These are phyloP conservation scores for Mortierella sp. DNA, from an alignment of 371 early-diverging fungal species.

Conservation along the genomic window DNA sequence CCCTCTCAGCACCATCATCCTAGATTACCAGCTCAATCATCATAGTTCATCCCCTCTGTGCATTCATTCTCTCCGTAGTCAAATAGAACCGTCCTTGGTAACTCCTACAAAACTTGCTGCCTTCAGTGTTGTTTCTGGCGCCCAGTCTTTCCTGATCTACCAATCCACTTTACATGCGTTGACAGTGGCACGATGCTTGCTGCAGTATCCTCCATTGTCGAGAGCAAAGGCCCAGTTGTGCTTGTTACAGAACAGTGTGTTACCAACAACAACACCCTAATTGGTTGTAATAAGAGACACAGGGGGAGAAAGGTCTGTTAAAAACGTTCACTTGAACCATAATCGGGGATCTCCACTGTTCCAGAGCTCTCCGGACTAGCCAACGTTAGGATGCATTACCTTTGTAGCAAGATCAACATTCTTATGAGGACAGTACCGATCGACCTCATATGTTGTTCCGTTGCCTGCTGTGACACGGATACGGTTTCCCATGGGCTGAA, in stretches of 20 bases:
- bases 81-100: no score
- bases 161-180: conserved; percentile 75
- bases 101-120: no score
- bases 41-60: no score
- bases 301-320: no score
- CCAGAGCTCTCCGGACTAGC: background rate
- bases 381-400: conserved; percentile 28
- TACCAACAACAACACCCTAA: conserved; percentile 71
- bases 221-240: conserved; percentile 74
- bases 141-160: conserved; percentile 54
- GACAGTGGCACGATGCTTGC: conserved; percentile 59
- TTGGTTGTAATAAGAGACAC: background rate
- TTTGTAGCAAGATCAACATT: conserved; percentile 69
- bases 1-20: no score
- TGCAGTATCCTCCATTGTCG: conserved; percentile 57
- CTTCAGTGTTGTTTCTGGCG: no score
- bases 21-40: no score
- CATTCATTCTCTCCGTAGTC: no score
- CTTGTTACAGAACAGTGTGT: conserved; percentile 68
- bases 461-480: conserved; percentile 63
- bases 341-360: background rate
- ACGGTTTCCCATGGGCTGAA: conserved; percentile 59
- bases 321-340: no score
- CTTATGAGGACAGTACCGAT: conserved; percentile 77
- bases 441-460: conserved; percentile 71